A percentile compares a stretch with the other conserved stretches of the same genome.
These are phyloP conservation scores for Jatropha multifida DNA, from an alignment of 441 rosid species.

Conservation along the genomic window DNA sequence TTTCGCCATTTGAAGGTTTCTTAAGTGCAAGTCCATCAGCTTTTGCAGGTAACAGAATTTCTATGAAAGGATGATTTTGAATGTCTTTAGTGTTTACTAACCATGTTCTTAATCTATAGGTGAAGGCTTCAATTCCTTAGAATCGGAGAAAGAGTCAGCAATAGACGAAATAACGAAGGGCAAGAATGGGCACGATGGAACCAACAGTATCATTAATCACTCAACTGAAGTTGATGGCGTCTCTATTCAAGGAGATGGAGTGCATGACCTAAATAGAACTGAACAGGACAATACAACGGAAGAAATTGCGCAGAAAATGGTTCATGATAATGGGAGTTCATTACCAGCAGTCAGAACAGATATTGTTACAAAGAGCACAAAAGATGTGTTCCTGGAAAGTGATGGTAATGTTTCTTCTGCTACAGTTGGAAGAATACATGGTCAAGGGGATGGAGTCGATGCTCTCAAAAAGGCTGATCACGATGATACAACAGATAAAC, in stretches of 20 bases:
- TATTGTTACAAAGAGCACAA: not conserved
- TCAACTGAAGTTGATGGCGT: conserved; percentile 19
- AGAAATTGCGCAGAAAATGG: conserved; percentile 12
- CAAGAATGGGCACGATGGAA: conserved; percentile 7
- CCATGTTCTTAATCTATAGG: conserved; percentile 25
- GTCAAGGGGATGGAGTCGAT: conserved; percentile 17
- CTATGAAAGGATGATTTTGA: conserved; percentile 3
- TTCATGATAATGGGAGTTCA: conserved; percentile 14
- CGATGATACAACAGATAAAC: not conserved
- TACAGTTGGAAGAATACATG: conserved; percentile 12
- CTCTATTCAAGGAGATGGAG: conserved; percentile 14
- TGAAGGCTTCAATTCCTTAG: conserved; percentile 20
- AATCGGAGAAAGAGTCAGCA: conserved; percentile 23
- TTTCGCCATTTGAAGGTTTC: conserved; percentile 11
- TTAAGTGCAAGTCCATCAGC: conserved; percentile 17
- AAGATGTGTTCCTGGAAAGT: conserved; percentile 13
- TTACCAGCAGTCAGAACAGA: conserved; percentile 7
- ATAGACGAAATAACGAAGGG: conserved; percentile 16
- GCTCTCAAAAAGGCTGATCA: conserved; percentile 16
- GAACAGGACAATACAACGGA: not conserved
- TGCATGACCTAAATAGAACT: conserved; percentile 3
- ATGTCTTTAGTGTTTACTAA: conserved; percentile 13
- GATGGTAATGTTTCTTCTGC: conserved; percentile 16
- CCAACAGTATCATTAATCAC: conserved; percentile 15
- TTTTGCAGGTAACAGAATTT: conserved; percentile 21